Percentiles rank a stretch among this genome's conserved stretches.
phyloP scores from a whole-genome alignment of 1,284 basidiomycete species.

The Puccinia novopanici region DNA sequence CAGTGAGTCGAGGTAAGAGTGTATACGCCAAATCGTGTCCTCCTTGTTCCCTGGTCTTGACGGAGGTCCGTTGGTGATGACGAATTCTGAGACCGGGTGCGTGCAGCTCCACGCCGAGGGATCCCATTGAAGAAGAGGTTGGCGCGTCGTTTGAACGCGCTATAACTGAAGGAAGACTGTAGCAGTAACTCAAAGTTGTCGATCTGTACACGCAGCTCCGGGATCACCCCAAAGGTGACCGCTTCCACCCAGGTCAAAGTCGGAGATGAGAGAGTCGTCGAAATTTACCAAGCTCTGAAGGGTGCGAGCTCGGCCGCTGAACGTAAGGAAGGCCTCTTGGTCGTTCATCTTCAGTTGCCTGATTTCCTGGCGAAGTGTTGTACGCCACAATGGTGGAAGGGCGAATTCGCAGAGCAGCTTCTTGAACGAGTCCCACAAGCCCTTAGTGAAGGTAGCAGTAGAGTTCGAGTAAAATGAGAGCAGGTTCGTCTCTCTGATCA shows the following conservation, averaged over 20 bases:
- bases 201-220: neutral
- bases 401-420: neutral
- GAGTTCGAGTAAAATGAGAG: neutral
- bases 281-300: conserved; percentile 17
- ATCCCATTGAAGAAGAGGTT: neutral
- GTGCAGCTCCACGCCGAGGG: neutral
- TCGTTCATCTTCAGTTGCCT: neutral
- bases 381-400: neutral
- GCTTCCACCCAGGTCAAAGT: neutral
- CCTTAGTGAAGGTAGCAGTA: neutral
- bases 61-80: neutral
- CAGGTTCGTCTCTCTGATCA: conserved; percentile 18
- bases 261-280: neutral
- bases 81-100: neutral
- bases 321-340: neutral
- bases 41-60: neutral
- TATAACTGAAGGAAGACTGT: neutral
- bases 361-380: neutral
- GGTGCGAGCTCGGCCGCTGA: neutral
- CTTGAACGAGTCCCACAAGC: neutral
- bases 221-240: neutral
- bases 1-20: neutral
- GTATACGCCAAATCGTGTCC: neutral
- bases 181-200: neutral
- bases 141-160: neutral